Conservation (phyloP, 352 stramenopile genomes). For the Paralagenidium karlingii region DNA sequence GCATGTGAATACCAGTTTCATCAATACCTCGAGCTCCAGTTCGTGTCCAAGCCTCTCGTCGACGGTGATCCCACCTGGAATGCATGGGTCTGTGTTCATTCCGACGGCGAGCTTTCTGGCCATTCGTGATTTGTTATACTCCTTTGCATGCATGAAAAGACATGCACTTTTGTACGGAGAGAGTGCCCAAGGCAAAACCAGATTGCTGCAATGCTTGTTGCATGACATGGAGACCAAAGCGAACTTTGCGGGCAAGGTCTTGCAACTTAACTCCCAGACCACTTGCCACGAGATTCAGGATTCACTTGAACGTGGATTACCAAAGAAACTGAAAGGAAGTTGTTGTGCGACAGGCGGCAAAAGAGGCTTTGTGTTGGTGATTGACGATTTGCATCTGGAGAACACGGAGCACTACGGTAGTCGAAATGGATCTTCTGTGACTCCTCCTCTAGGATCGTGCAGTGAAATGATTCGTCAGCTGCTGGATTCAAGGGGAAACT, state of each 20-base stretch:
- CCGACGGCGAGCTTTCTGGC: constrained; percentile 19
- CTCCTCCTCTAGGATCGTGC: constrained; percentile 9
- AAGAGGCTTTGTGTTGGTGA: constrained; percentile 17
- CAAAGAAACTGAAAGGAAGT: constrained; percentile 36
- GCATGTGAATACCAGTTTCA: too few relatives aligned
- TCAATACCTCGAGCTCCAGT: too few relatives aligned
- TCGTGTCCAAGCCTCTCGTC: too few relatives aligned
- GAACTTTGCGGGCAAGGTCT: constrained; percentile 12
- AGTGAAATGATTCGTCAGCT: constrained; percentile 52
- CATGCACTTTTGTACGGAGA: constrained; percentile 37
- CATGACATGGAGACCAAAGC: constrained; percentile 17
- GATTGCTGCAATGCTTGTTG: constrained; percentile 22
- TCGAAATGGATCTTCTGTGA: too few relatives aligned
- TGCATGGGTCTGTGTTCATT: constrained; percentile 38
- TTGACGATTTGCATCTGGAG: constrained; percentile 55
- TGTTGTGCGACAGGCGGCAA: constrained; percentile 40
- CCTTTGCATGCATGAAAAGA: constrained; percentile 19
- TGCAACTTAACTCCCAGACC: constrained; percentile 18
- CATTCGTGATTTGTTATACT: constrained; percentile 16
- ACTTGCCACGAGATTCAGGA: constrained; percentile 18
- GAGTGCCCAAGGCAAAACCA: constrained; percentile 33
- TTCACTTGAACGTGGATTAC: constrained; percentile 21
- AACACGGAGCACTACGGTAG: too few relatives aligned
- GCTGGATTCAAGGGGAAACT: constrained; percentile 34
- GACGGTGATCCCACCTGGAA: too few relatives aligned